Conservation (phyloP, 805 yeast genomes). For the Zygoascus ofunaensis region DNA sequence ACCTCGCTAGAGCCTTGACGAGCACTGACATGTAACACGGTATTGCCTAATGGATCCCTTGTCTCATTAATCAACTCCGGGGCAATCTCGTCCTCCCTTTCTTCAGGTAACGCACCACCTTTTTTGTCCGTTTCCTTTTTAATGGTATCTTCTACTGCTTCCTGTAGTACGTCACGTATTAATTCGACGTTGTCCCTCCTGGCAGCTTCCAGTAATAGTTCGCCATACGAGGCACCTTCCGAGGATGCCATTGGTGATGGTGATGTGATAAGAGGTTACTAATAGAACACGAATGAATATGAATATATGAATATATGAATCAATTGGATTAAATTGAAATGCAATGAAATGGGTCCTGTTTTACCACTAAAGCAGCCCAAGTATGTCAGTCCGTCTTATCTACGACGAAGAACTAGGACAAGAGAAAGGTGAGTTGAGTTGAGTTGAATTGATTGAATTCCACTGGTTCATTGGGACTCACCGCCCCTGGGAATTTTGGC, state of each 20-base stretch:
- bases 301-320: no score
- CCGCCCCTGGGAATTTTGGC: no score
- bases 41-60: conserved; percentile 67
- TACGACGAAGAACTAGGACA: no score
- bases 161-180: conserved; percentile 43
- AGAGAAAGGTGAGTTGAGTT: no score
- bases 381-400: no score
- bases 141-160: not conserved
- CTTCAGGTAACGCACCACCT: conserved; percentile 14
- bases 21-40: conserved; percentile 76
- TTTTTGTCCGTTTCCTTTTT: not conserved
- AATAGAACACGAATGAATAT: not conserved
- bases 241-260: not conserved
- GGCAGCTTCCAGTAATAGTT: conserved; percentile 78
- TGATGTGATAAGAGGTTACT: not conserved
- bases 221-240: conserved; percentile 67
- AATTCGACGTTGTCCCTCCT: conserved; percentile 82
- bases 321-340: no score
- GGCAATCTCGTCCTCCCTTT: conserved; percentile 21
- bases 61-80: conserved; percentile 56
- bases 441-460: no score
- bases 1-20: conserved; percentile 78
- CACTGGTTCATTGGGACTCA: no score
- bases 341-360: no score
- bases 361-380: no score